Evolutionary conservation across 1,284 basidiomycete species (phyloP), one percentile per base, ranked within the genome.

Genomic region (Cutaneotrichosporon sp.): DNA sequence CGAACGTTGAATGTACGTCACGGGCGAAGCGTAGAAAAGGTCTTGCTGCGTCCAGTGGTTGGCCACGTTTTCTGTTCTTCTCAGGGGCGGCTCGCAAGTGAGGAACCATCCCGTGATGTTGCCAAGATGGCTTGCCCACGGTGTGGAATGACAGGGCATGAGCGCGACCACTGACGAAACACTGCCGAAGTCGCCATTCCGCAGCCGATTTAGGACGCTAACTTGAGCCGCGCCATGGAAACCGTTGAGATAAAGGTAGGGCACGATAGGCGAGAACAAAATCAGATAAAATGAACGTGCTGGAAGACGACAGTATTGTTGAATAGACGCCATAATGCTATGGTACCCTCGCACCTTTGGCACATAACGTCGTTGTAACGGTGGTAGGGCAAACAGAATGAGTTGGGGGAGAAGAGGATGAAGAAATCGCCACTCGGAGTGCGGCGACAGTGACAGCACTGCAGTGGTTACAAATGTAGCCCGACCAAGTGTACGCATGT

Each of bases 61-160:
- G 26, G 46, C 14, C 3, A 47, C 56, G 43, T 19, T 6, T 2
- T 26, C 14, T 10, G 11, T 20, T 12, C 12, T 20, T 12, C 12
- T 73, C 2, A 92, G 71, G 0, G 92, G 92, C 2, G 93, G 93
- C 65, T 96, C 92, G 65, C 93, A 97, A 4, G 88, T 87, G 25
- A 97, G 67, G 39, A 87, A 83, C 90, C 92, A 97, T 58, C 79
- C 78, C 10, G 86, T 77, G 34, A 84, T 78, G 12, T 78, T 74
- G 27, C 82, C 77, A 67, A 98, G 73, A 72, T 92, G 87, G 5
- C 90, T 85, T 65, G 91, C 87, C 79, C 91, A 94, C 3, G 94
- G 94, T 0, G 88, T 91, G n/a, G 91, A 96, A 75, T 99, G 96
- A 62, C 96, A 99, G 3, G 96, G 96, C 88, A 92, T 94, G 17